Base-by-base conservation (phyloP, 257 asterid genomes). In the Penstemon barbatus region DNA sequence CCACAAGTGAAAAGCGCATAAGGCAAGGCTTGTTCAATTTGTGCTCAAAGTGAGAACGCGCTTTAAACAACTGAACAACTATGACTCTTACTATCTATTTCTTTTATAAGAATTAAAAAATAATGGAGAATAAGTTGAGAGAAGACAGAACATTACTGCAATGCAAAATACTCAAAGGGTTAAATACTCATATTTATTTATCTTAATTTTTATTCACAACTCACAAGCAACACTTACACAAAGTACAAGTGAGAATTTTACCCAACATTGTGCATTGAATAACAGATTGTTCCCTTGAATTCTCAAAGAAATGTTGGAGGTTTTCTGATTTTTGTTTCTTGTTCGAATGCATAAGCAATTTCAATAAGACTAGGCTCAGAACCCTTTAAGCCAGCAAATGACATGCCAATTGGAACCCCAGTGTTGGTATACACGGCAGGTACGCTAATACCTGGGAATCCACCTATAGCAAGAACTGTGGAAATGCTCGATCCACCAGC, bases 301-400 rank as follows among this genome's bases (percentile, higher is more conserved):
- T 25, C 33, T 25, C 33, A 25, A 25, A 25, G 33, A 41, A 74
- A 53, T 63, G 80, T 4, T 63, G 95, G 97, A 37, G 87, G 87
- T 75, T 70, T 81, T 48, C 92, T 76, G 64, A 78, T 52, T 63
- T 51, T 56, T n/a, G 92, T 89, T 57, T 89, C 89, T 82, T 83
- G 92, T 66, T 89, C 90, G 51, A 83, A 87, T 39, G 86, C 92
- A 59, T 80, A 85, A 19, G 89, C 84, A 70, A 82, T 65, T 73
- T 89, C 89, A 3, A 89, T 87, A 51, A 89, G 71, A 12, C 13
- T 73, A 64, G 87, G 87, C 42, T 89, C 93, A 12, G 78, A 11
- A 4, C 95, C 93, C 69, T 72, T 85, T 10, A 87, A 51, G 13
- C 95, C 95, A 12, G 91, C 89, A 42, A 89, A 87, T 51, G 76